A percentile compares a stretch with the other conserved stretches of the same genome.
These are phyloP conservation scores for Monosporascus sp. DNA, from an alignment of 2,329 filamentous ascomycete genomes.

Conservation along the genomic window DNA sequence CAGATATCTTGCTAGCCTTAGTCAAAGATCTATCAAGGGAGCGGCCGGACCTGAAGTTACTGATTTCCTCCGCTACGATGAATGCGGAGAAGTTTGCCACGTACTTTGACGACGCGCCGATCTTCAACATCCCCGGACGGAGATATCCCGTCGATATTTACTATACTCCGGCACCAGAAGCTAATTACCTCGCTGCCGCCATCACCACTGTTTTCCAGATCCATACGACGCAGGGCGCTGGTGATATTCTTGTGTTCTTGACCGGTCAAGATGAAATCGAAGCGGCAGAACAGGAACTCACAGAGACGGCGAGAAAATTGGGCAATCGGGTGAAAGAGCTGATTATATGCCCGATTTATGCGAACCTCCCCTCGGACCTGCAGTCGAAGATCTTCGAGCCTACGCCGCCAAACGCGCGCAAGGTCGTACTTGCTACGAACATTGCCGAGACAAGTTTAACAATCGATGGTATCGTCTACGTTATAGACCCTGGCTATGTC, in stretches of 20 bases:
- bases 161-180: slow-evolving; percentile 85
- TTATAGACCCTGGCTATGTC: slow-evolving; percentile 91
- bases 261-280: slow-evolving; percentile 97
- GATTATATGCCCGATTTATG: slow-evolving; percentile 89
- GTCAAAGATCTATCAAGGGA: slow-evolving; percentile 83
- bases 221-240: slow-evolving; percentile 76
- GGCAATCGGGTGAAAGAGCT: slow-evolving; percentile 81
- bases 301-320: slow-evolving; percentile 81
- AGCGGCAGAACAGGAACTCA: slow-evolving; percentile 73
- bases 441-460: slow-evolving; percentile 96
- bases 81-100: slow-evolving; percentile 87
- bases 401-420: slow-evolving; percentile 76
- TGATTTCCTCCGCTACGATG: slow-evolving; percentile 93
- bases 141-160: slow-evolving; percentile 87
- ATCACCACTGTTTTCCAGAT: slow-evolving; percentile 95
- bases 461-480: slow-evolving; percentile 92
- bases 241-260: slow-evolving; percentile 90
- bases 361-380: slow-evolving; percentile 83
- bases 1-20: slow-evolving; percentile 82
- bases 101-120: slow-evolving; percentile 89
- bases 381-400: slow-evolving; percentile 94
- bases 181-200: slow-evolving; percentile 86
- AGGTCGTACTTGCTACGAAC: slow-evolving; percentile 91
- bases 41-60: slow-evolving; percentile 77
- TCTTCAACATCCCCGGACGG: slow-evolving; percentile 90